Evolutionary conservation across 768 basidiomycete species (phyloP).

Genomic region (Tremella mesenterica): DNA sequence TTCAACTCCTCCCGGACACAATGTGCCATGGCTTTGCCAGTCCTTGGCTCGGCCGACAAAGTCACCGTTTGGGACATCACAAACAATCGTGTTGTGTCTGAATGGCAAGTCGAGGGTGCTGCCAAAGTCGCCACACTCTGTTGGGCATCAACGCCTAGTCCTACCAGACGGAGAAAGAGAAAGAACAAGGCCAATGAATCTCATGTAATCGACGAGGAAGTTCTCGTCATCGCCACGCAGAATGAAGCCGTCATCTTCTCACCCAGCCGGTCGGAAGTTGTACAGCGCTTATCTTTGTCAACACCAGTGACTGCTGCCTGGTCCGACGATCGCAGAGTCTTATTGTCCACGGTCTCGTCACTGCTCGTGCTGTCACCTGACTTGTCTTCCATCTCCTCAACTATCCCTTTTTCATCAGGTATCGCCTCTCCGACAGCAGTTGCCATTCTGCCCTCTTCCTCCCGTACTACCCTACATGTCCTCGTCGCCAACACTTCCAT

Average conservation of each 20-base stretch:
- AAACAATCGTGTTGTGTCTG: slow-evolving; percentile 26
- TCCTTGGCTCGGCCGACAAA: slow-evolving; percentile 39
- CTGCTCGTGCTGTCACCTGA: slow-evolving; percentile 22
- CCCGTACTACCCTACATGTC: slow-evolving; percentile 18
- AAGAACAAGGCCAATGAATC: slow-evolving; percentile 1
- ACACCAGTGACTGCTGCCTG: slow-evolving; percentile 22
- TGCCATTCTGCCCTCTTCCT: slow-evolving; percentile 21
- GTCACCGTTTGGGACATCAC: slow-evolving; percentile 39
- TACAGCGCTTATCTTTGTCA: slow-evolving; percentile 18
- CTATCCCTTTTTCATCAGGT: slow-evolving; percentile 16
- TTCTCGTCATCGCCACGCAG: slow-evolving; percentile 25
- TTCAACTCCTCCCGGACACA: slow-evolving; percentile 37
- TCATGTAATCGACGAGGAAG: slow-evolving; percentile 6
- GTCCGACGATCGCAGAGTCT: slow-evolving; percentile 16
- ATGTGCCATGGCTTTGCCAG: slow-evolving; percentile 35
- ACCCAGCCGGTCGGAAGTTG: slow-evolving; percentile 12
- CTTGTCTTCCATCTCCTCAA: slow-evolving; percentile 13
- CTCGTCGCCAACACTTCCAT: slow-evolving; percentile 25
- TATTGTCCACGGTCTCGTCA: slow-evolving; percentile 18
- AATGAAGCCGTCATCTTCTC: slow-evolving; percentile 25
- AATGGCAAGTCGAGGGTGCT: slow-evolving; percentile 39
- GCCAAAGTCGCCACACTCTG: slow-evolving; percentile 24
- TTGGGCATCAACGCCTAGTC: slow-evolving; percentile 15
- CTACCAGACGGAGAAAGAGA: not conserved
- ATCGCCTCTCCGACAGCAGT: slow-evolving; percentile 17